Evolutionary conservation across 2,329 filamentous ascomycete species (phyloP), one percentile per base, ranked within the genome.

Genomic region (Fusarium hainanense): DNA sequence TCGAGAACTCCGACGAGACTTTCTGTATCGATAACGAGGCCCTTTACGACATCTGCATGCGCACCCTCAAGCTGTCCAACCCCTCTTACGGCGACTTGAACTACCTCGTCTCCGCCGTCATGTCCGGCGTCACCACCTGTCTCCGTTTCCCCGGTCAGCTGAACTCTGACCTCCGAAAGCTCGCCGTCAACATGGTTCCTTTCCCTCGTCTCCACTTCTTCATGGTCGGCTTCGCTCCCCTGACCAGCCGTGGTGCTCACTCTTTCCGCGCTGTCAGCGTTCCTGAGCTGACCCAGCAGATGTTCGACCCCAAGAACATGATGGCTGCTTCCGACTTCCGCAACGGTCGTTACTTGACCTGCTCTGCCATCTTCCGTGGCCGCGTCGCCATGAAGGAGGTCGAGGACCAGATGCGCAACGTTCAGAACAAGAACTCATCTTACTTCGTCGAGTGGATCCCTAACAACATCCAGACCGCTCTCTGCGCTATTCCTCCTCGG

Each of bases 231-330:
- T 99, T 99, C 83, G 95, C 96, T 84, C 96, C 96, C 81, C 90
- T 99, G 79, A 99, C 96, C 83, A 97, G 93, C 84, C 85, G 85
- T 72, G 85, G 85, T 78, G 92, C 95, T 75, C 85, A 97, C 89
- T 93, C 93, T 77, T 99, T 98, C 95, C 96, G 96, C 81, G 95
- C 96, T 75, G 92, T 98, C 83, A 94, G 92, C 79, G 96, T 99
- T 69, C 95, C 96, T 63, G 96, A 99, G 89, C 90, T 99, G 83
- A 98, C 96, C 79, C 96, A 99, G 88, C 96, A 99, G 85, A 98
- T 99, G 94, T 99, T 97, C 88, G 96, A 99, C 88, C 95, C 96
- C 80, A 99, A 98, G 94, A 99, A 99, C 92, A 99, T 99, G 95
- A 99, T 99, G 96, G 96, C 96, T 85, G 96, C 96, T 74, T 97